Conservation (phyloP, 2,329 filamentous ascomycete genomes). For the Claviceps africana region DNA sequence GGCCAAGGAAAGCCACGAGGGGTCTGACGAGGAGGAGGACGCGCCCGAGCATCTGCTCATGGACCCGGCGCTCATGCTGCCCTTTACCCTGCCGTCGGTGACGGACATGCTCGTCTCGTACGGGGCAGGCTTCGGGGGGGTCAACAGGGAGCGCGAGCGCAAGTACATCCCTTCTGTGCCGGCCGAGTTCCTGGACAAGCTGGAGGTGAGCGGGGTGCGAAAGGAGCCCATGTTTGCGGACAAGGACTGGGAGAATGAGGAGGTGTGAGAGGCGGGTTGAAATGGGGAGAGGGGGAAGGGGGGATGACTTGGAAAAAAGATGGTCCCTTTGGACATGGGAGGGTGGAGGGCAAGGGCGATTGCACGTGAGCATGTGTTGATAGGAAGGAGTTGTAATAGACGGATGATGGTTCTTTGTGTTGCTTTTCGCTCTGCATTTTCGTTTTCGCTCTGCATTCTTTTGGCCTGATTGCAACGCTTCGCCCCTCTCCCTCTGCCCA, state of each 20-base stretch:
- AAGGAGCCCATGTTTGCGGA: slow-evolving; percentile 45
- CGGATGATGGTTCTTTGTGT: too few relatives aligned
- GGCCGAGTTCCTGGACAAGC: slow-evolving; percentile 77
- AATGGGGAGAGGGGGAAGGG: too few relatives aligned
- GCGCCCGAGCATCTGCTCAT: slow-evolving; percentile 63
- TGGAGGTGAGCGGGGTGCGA: slow-evolving; percentile 49
- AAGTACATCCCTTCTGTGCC: slow-evolving; percentile 96
- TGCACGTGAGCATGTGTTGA: too few relatives aligned
- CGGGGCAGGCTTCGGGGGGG: slow-evolving; percentile 83
- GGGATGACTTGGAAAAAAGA: neutral
- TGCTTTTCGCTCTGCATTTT: too few relatives aligned
- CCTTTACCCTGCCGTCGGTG: slow-evolving; percentile 87
- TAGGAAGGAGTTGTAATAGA: too few relatives aligned
- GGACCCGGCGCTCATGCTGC: slow-evolving; percentile 82
- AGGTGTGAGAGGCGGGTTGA: slow-evolving; percentile 27
- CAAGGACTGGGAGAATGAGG: slow-evolving; percentile 54
- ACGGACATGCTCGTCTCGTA: slow-evolving; percentile 96
- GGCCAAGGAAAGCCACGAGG: slow-evolving; percentile 16
- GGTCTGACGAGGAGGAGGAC: slow-evolving; percentile 42
- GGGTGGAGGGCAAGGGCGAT: too few relatives aligned
- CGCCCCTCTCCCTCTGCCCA: too few relatives aligned
- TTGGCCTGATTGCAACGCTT: too few relatives aligned
- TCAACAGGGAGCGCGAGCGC: slow-evolving; percentile 79
- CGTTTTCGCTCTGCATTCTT: too few relatives aligned
- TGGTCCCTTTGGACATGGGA: too few relatives aligned